A percentile compares a stretch with the other conserved stretches of the same genome.
phyloP scores from a whole-genome alignment of 768 basidiomycete species.

The Suillus subaureus region DNA sequence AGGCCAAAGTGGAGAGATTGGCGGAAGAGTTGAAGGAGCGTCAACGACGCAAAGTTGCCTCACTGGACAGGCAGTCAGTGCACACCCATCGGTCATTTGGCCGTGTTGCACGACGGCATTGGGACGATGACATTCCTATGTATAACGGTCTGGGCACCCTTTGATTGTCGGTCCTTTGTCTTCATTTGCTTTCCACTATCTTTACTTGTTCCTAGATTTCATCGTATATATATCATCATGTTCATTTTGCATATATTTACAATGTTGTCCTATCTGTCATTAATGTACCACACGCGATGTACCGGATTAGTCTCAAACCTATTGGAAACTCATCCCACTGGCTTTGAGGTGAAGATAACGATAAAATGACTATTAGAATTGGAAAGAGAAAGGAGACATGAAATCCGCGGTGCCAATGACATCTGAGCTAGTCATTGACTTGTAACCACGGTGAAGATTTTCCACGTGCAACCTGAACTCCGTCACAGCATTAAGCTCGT shows the following conservation, averaged over 20 bases:
- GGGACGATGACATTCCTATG: constrained; percentile 32
- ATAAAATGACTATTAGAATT: constrained; percentile 5
- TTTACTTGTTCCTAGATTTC: constrained; percentile 14
- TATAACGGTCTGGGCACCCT: constrained; percentile 30
- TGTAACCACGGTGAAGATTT: background rate
- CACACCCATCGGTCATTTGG: constrained; percentile 28
- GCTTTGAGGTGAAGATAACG: constrained; percentile 6
- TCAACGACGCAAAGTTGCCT: constrained; percentile 33
- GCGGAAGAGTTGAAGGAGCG: constrained; percentile 48
- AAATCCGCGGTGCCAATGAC: constrained; percentile 1
- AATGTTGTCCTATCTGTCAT: constrained; percentile 22
- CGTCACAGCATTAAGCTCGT: background rate
- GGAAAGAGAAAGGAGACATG: constrained; percentile 1
- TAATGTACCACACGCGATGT: constrained; percentile 34
- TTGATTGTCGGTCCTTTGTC: constrained; percentile 18
- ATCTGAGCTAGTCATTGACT: background rate
- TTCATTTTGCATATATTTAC: constrained; percentile 17
- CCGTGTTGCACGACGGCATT: constrained; percentile 19
- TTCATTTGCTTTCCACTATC: constrained; percentile 20
- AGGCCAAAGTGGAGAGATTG: constrained; percentile 42
- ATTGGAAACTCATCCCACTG: background rate
- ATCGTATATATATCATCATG: constrained; percentile 14
- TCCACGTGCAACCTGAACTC: constrained; percentile 2
- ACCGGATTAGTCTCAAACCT: constrained; percentile 21
- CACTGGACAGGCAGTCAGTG: constrained; percentile 33